Conservation (phyloP, 805 yeast genomes). For the Nakazawaea populi region DNA sequence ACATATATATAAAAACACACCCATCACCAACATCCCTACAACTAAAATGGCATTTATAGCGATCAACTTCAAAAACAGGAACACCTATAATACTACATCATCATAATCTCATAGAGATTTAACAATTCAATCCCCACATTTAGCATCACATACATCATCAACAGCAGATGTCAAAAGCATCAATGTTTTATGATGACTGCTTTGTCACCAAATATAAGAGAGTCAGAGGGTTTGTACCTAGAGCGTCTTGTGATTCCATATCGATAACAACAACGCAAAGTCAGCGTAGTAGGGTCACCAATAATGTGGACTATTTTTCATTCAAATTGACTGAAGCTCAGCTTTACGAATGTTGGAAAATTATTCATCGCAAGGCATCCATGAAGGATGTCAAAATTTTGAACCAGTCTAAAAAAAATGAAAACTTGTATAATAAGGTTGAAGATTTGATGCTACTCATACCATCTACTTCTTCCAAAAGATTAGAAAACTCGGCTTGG, state of each 20-base stretch:
- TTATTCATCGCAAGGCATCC: conserved; percentile 27
- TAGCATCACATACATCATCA: too few relatives aligned
- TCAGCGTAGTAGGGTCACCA: not conserved
- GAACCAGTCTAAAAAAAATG: conserved; percentile 19
- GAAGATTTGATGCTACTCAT: conserved; percentile 27
- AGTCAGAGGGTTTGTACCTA: conserved; percentile 8
- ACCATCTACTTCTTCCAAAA: conserved; percentile 27
- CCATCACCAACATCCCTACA: too few relatives aligned
- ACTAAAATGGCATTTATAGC: too few relatives aligned
- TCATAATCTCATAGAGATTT: not conserved
- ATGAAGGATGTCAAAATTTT: conserved; percentile 27
- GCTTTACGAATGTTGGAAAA: conserved; percentile 35
- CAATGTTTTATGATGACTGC: conserved; percentile 9
- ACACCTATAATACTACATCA: not conserved
- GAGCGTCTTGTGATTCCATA: conserved; percentile 2
- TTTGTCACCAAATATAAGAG: conserved; percentile 11
- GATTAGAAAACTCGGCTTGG: conserved; percentile 86
- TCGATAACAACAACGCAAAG: not conserved
- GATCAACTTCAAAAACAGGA: too few relatives aligned
- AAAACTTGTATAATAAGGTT: conserved; percentile 17
- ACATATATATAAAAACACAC: too few relatives aligned
- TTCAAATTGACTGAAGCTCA: conserved; percentile 28
- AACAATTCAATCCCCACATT: too few relatives aligned
- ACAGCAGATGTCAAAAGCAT: not conserved
- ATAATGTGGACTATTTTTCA: conserved; percentile 34